Conservation (phyloP, 129 eudicot genomes). For the Tagetes patula region DNA sequence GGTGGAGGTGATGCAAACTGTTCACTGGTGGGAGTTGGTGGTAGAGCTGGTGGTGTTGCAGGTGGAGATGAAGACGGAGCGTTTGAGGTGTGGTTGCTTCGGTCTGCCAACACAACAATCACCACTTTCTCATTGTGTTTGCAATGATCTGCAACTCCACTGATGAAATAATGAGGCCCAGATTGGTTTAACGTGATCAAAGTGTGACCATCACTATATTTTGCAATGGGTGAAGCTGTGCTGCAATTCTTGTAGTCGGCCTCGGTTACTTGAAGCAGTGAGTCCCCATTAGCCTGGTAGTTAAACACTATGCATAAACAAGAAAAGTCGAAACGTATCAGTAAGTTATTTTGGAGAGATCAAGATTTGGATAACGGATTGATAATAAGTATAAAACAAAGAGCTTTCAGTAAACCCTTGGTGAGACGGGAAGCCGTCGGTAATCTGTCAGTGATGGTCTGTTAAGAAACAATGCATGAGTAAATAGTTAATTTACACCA, state of each 20-base stretch:
- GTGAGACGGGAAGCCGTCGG: too few relatives aligned
- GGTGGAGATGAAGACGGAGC: slow-evolving; percentile 31
- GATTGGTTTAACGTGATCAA: slow-evolving; percentile 30
- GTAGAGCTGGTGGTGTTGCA: slow-evolving; percentile 35
- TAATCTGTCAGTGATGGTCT: too few relatives aligned
- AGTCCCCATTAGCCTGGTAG: slow-evolving; percentile 51
- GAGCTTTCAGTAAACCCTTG: too few relatives aligned
- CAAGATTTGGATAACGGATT: too few relatives aligned
- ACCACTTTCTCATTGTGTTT: slow-evolving; percentile 34
- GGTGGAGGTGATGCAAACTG: slow-evolving; percentile 46
- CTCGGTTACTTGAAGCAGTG: slow-evolving; percentile 57
- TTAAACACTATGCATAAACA: slow-evolving; percentile 42
- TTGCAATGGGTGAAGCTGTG: slow-evolving; percentile 36
- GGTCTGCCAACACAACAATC: slow-evolving; percentile 40
- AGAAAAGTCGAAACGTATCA: too few relatives aligned
- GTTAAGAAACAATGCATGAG: too few relatives aligned
- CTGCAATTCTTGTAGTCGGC: slow-evolving; percentile 52
- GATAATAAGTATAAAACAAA: too few relatives aligned
- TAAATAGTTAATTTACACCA: too few relatives aligned
- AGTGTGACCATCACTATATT: slow-evolving; percentile 39
- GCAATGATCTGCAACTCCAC: slow-evolving; percentile 44
- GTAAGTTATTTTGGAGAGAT: too few relatives aligned
- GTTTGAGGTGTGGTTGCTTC: slow-evolving; percentile 35
- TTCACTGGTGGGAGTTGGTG: slow-evolving; percentile 32
- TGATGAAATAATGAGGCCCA: slow-evolving; percentile 44